These are phyloP conservation scores for Sphaerulina populicola DNA, from an alignment of 2,329 filamentous ascomycete species.

Conservation along the genomic window DNA sequence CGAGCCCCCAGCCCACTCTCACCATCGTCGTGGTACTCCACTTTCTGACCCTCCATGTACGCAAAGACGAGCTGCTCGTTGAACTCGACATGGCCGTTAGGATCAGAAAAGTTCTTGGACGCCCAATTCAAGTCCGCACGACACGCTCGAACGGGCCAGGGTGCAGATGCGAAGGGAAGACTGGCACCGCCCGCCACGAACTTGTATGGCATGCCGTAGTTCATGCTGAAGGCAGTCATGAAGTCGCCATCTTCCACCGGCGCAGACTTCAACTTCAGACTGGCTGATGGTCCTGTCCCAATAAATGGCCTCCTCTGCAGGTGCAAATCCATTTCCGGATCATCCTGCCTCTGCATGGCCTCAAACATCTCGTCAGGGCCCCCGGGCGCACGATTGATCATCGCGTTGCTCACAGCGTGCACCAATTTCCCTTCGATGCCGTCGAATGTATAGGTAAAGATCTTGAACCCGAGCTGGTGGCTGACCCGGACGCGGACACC, in stretches of 20 bases:
- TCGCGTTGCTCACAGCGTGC: slow-evolving; percentile 50
- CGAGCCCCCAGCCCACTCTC: slow-evolving; percentile 55
- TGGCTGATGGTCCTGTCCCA: background rate
- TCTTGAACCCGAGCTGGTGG: slow-evolving; percentile 36
- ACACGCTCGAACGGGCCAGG: slow-evolving; percentile 40
- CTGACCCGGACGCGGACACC: slow-evolving; percentile 30
- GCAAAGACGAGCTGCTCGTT: slow-evolving; percentile 57
- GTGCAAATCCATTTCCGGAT: slow-evolving; percentile 32
- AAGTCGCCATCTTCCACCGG: slow-evolving; percentile 23
- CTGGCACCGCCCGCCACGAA: slow-evolving; percentile 52
- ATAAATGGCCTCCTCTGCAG: slow-evolving; percentile 28
- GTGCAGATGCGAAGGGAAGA: slow-evolving; percentile 44
- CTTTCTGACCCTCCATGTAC: slow-evolving; percentile 54
- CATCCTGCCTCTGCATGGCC: slow-evolving; percentile 33
- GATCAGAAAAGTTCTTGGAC: slow-evolving; percentile 36
- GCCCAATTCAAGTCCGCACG: slow-evolving; percentile 51
- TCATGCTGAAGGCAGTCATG: slow-evolving; percentile 32
- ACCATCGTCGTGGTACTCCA: slow-evolving; percentile 61
- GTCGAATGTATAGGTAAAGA: slow-evolving; percentile 42
- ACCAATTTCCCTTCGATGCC: slow-evolving; percentile 41
- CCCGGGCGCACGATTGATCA: slow-evolving; percentile 43
- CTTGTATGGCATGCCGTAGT: slow-evolving; percentile 55
- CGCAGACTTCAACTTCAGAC: background rate
- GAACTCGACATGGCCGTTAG: slow-evolving; percentile 38
- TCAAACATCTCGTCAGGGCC: slow-evolving; percentile 57